Evolutionary conservation across 2,329 filamentous ascomycete species (phyloP).

Genomic region (Gnomoniopsis smithogilvyi): DNA sequence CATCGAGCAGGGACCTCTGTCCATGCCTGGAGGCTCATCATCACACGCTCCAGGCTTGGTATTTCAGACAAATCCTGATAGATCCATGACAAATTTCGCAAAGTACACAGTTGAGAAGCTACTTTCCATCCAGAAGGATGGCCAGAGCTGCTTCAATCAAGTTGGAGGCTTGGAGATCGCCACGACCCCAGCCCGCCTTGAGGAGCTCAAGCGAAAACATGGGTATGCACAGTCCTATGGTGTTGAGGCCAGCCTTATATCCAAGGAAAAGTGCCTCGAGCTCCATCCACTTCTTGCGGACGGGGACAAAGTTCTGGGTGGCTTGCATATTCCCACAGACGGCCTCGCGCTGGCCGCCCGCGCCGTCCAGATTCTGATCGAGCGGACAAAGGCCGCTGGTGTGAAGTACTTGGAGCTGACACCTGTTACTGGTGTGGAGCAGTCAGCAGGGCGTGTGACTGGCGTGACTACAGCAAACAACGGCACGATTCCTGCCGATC

Average conservation of each 20-base stretch:
- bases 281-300: conserved; percentile 54
- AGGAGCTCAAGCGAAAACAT: conserved; percentile 61
- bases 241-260: conserved; percentile 51
- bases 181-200: conserved; percentile 54
- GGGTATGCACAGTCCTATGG: conserved; percentile 61
- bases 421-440: conserved; percentile 55
- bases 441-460: conserved; percentile 45
- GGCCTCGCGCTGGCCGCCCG: conserved; percentile 58
- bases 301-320: conserved; percentile 49
- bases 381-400: conserved; percentile 53
- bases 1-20: conserved; percentile 60
- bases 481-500: conserved; percentile 52
- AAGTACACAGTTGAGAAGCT: conserved; percentile 62
- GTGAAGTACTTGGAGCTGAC: conserved; percentile 56
- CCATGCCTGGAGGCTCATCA: conserved; percentile 62
- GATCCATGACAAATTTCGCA: conserved; percentile 56
- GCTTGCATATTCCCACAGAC: conserved; percentile 58
- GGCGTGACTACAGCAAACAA: conserved; percentile 48
- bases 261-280: conserved; percentile 47
- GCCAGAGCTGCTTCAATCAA: conserved; percentile 56
- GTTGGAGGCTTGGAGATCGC: conserved; percentile 62
- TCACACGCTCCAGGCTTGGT: conserved; percentile 64
- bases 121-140: conserved; percentile 45
- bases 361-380: conserved; percentile 60
- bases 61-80: conserved; percentile 59